A percentile compares a stretch with the other conserved stretches of the same genome.
phyloP scores from a whole-genome alignment of 2,329 filamentous ascomycete species.

The Verticillium klebahnii region DNA sequence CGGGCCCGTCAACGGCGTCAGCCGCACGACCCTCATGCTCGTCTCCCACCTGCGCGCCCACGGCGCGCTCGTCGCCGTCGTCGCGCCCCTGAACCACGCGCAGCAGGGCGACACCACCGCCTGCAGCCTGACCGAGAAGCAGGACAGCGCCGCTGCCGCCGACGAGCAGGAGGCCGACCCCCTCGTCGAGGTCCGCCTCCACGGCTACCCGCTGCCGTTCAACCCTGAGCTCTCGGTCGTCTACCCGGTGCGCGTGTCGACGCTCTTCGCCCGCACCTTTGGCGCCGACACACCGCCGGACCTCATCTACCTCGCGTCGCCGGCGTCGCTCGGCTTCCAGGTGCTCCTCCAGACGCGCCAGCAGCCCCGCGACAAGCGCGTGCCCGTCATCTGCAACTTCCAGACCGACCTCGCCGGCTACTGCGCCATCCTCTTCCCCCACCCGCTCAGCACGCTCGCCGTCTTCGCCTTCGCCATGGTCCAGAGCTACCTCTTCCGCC shows the following conservation, averaged over 20 bases:
- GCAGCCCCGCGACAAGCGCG: slow-evolving; percentile 46
- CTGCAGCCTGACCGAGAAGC: slow-evolving; percentile 31
- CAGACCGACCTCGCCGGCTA: slow-evolving; percentile 69
- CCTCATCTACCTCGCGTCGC: slow-evolving; percentile 65
- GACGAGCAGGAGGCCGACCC: slow-evolving; percentile 11
- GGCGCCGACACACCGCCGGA: slow-evolving; percentile 48
- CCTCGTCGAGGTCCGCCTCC: slow-evolving; percentile 50
- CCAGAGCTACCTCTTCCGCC: slow-evolving; percentile 62
- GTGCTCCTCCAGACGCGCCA: slow-evolving; percentile 65
- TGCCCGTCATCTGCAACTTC: slow-evolving; percentile 63
- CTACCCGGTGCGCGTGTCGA: slow-evolving; percentile 62
- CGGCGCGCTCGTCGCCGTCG: slow-evolving; percentile 60
- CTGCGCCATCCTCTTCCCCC: slow-evolving; percentile 63
- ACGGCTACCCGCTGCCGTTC: slow-evolving; percentile 64
- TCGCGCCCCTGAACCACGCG: slow-evolving; percentile 57
- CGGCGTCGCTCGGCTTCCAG: slow-evolving; percentile 66
- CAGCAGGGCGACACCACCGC: slow-evolving; percentile 38
- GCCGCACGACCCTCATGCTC: slow-evolving; percentile 64
- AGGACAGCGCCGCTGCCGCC: slow-evolving; percentile 10
- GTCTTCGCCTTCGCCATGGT: slow-evolving; percentile 58
- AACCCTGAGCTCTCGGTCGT: slow-evolving; percentile 68
- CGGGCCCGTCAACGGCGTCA: slow-evolving; percentile 70
- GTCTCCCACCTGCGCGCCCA: slow-evolving; percentile 62
- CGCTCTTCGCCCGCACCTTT: slow-evolving; percentile 57
- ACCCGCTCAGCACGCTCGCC: slow-evolving; percentile 55